These are phyloP conservation scores for Colletotrichum tropicale DNA, from an alignment of 2,329 filamentous ascomycete species.

Conservation along the genomic window DNA sequence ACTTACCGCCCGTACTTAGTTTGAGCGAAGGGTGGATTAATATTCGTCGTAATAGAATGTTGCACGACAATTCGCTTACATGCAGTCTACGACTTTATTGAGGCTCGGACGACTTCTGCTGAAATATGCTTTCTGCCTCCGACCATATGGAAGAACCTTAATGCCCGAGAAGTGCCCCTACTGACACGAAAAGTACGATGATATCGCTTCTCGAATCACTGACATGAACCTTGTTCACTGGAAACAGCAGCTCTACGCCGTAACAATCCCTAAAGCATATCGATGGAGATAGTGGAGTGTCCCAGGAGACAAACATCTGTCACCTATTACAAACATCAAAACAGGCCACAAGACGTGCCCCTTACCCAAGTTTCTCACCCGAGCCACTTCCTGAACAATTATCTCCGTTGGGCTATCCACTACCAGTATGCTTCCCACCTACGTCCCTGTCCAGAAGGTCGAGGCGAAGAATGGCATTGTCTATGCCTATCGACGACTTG, in stretches of 20 bases:
- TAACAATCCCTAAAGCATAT: background rate
- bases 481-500: slow-evolving; percentile 3
- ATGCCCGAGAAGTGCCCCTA: background rate
- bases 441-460: slow-evolving; percentile 4
- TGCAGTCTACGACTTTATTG: background rate
- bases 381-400: background rate
- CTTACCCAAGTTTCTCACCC: background rate
- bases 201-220: background rate
- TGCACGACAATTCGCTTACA: background rate
- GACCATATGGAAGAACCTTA: background rate
- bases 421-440: background rate
- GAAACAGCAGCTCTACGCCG: background rate
- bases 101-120: background rate
- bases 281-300: background rate
- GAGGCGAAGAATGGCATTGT: background rate
- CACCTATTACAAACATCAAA: background rate
- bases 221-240: background rate
- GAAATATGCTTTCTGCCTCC: background rate
- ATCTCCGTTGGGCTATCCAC: background rate
- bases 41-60: background rate
- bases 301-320: background rate
- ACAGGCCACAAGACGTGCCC: background rate
- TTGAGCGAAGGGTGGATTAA: background rate
- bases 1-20: background rate
- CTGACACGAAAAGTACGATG: background rate